Base-by-base conservation (phyloP, 257 asterid species). In the Scutellaria baicalensis region DNA sequence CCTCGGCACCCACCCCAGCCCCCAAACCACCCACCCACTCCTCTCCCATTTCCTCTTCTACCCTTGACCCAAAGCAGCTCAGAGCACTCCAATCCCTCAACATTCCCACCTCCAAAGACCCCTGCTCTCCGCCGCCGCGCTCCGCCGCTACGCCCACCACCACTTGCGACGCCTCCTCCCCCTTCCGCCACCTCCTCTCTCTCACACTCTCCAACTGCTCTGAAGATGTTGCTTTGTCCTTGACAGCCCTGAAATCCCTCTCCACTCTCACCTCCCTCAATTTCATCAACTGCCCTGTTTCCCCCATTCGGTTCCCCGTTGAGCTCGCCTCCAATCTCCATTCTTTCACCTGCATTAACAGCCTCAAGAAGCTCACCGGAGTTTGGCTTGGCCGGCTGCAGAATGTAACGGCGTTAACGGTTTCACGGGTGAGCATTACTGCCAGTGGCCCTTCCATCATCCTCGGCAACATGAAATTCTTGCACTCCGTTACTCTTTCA, bases 191-290 rank as follows among this genome's bases (percentile, higher is more conserved):
- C 85, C 87, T 94, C 77, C 12, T 84, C 80, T 88, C 97, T 9
- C 93, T 94, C 64, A 85, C 88, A 0, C 86, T 94, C 47, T 20
- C 89, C 68, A 86, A 94, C 84, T 94, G 97, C 88, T 84, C 97
- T 3, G 94, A 81, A 21, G 97, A 86, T 50, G 84, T 89, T 35
- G 84, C 87, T 1, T 55, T 94, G 8, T 86, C 97, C 23, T 66
- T 67, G 71, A 76, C 89, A 13, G 89, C 97, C 16, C 91, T 91
- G 52, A 78, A 89, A 58, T 81, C 97, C 36, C 96, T 94, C 72
- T 81, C 91, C 64, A 84, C 97, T 18, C 88, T 94, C 66, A 80
- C 77, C 3, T 76, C 89, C 38, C 77, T 91, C 11, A 76, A 39
- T 54, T 88, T 91, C 84, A 10, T 86, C n/a, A 78, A 85, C 86